A percentile compares a stretch with the other conserved stretches of the same genome.
These are phyloP conservation scores for grape (Vitis vinifera) DNA, from an alignment of 164 flowering plant species.

Conservation along the genomic window ASM3070453v1 NC_081817.1:5816501-5817000, in stretches of 20 bases:
- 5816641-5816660: no score
- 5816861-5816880: constrained; percentile 53
- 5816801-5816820: constrained; percentile 58
- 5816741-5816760: constrained; percentile 99
- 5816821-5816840: constrained; percentile 69
- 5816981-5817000: constrained; percentile 66
- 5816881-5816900: constrained; percentile 52
- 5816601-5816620: background rate
- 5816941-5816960: constrained; percentile 67
- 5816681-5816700: constrained; percentile 7
- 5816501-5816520: no score
- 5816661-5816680: background rate
- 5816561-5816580: background rate
- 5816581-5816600: background rate
- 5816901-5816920: constrained; percentile 47
- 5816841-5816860: constrained; percentile 65
- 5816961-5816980: constrained; percentile 89
- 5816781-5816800: constrained; percentile 50
- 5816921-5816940: constrained; percentile 63
- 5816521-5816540: no score
- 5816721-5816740: constrained; percentile 54
- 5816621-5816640: background rate
- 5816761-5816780: constrained; percentile 56
- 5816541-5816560: background rate
- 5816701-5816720: constrained; percentile 22